A percentile compares a stretch with the other conserved stretches of the same genome.
Evolutionary conservation across 2,329 filamentous ascomycete species (phyloP).

Genomic region (Phoma sp.): DNA sequence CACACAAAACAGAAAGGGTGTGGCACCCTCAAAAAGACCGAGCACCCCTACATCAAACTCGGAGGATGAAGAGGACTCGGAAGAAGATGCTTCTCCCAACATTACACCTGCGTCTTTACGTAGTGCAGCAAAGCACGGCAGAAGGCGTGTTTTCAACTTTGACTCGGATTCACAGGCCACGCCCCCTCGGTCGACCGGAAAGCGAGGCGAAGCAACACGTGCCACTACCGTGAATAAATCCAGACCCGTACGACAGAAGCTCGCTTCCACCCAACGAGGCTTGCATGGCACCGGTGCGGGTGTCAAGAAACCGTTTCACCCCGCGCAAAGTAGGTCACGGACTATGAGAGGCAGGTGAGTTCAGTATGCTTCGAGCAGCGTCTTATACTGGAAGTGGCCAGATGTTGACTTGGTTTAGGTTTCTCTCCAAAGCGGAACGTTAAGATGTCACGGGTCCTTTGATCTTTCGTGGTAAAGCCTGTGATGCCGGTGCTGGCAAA

Average conservation of each 20-base stretch:
- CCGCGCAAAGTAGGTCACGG: slow-evolving; percentile 15
- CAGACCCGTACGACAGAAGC: slow-evolving; percentile 16
- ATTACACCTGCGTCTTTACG: slow-evolving; percentile 48
- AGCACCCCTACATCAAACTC: slow-evolving; percentile 26
- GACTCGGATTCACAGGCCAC: slow-evolving; percentile 3
- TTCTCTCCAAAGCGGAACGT: background rate
- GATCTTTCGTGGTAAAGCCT: background rate
- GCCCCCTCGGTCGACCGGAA: background rate
- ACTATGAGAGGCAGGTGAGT: slow-evolving; percentile 24
- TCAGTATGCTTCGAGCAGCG: background rate
- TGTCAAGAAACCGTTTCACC: slow-evolving; percentile 18
- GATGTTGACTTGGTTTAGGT: background rate
- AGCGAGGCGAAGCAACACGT: slow-evolving; percentile 1
- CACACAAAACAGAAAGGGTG: slow-evolving; percentile 21
- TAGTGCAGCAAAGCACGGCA: slow-evolving; percentile 37
- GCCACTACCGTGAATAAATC: background rate
- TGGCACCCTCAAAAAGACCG: slow-evolving; percentile 22
- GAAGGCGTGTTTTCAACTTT: slow-evolving; percentile 20
- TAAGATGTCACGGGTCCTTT: background rate
- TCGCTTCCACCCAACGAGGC: slow-evolving; percentile 6
- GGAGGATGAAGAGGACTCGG: slow-evolving; percentile 15
- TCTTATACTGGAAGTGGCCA: background rate
- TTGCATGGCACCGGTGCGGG: slow-evolving; percentile 25
- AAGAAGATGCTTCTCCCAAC: slow-evolving; percentile 38
- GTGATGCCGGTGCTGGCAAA: background rate